phyloP scores from a whole-genome alignment of 106 monocot genomes.

The Dioscorea dumetorum region DNA sequence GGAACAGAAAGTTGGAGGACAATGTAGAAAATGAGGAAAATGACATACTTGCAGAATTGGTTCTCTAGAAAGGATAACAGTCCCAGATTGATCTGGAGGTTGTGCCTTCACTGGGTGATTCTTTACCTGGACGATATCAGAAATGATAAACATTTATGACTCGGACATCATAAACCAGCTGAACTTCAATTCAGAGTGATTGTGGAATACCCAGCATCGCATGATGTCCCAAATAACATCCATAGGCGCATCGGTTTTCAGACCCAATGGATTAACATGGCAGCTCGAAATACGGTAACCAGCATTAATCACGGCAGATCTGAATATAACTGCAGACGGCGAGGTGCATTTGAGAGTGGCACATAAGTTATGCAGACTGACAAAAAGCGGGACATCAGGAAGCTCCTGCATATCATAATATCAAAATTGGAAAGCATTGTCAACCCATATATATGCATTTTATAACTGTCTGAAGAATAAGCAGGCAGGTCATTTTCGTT shows the following conservation, averaged over 20 bases:
- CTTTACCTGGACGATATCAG: conserved; percentile 41
- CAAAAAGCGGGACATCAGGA: conserved; percentile 76
- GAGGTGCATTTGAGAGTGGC: conserved; percentile 87
- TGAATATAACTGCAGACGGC: conserved; percentile 77
- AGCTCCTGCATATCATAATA: conserved; percentile 53
- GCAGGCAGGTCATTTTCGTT: no score
- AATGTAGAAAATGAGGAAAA: background rate
- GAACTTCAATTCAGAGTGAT: background rate
- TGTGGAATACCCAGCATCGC: conserved; percentile 81
- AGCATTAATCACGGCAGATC: conserved; percentile 88
- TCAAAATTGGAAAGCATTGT: no score
- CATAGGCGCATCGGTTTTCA: conserved; percentile 92
- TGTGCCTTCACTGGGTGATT: conserved; percentile 77
- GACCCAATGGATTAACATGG: conserved; percentile 82
- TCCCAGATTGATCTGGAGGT: conserved; percentile 56
- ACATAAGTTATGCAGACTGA: conserved; percentile 84
- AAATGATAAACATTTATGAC: background rate
- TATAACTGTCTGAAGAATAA: no score
- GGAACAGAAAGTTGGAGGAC: no score
- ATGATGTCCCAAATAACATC: conserved; percentile 94
- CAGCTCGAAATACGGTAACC: conserved; percentile 89
- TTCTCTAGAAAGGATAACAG: conserved; percentile 72
- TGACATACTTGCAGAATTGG: conserved; percentile 54
- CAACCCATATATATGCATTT: no score
- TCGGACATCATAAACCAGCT: background rate